Conservation (phyloP, 805 yeast species). For the Schwanniomyces polymorphus region DNA sequence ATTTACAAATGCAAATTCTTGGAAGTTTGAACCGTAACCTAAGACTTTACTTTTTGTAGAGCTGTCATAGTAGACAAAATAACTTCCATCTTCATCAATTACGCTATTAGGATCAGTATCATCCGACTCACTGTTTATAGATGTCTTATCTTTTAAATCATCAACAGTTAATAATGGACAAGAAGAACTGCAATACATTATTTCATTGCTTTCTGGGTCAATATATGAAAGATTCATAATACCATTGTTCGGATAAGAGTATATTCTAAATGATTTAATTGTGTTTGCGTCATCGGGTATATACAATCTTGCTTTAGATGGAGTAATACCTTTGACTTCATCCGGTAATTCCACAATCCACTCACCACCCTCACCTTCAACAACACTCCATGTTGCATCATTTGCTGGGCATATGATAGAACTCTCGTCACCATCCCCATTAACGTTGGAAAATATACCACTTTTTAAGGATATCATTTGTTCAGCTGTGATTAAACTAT, state of each 20-base stretch:
- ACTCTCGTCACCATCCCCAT: constrained; percentile 29
- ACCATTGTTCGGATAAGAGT: constrained; percentile 77
- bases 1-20: constrained; percentile 82
- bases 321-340: constrained; percentile 47
- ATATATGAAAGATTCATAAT: constrained; percentile 89
- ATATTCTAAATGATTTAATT: constrained; percentile 64
- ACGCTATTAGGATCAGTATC: constrained; percentile 28
- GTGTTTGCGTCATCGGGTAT: constrained; percentile 56
- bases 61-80: constrained; percentile 33
- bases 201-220: constrained; percentile 66
- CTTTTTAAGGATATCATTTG: constrained; percentile 60
- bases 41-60: constrained; percentile 32
- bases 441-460: constrained; percentile 53
- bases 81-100: constrained; percentile 35
- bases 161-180: constrained; percentile 66
- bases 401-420: constrained; percentile 59
- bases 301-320: constrained; percentile 73
- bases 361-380: constrained; percentile 53
- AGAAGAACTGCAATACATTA: constrained; percentile 76
- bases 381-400: constrained; percentile 53
- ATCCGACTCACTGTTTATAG: constrained; percentile 22
- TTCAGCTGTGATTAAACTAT: constrained; percentile 50
- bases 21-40: constrained; percentile 53
- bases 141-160: constrained; percentile 28
- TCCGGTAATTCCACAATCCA: constrained; percentile 63